A percentile compares a stretch with the other conserved stretches of the same genome.
phyloP scores from a whole-genome alignment of 495 filamentous ascomycete genomes.

The Neohortaea acidophila region DNA sequence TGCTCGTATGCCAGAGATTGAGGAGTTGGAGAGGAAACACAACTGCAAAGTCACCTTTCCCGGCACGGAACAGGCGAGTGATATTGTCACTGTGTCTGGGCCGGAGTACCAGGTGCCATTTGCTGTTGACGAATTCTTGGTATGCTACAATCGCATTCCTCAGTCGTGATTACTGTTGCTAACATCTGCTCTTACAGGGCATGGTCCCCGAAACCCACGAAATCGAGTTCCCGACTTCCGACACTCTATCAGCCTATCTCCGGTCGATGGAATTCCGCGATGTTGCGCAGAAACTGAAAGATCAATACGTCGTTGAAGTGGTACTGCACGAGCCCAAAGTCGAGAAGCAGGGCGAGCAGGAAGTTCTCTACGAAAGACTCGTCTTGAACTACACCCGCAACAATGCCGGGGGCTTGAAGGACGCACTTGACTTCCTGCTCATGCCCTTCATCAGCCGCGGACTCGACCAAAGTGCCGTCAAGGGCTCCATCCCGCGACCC shows the following conservation, averaged over 20 bases:
- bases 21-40: conserved; percentile 93
- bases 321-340: conserved; percentile 37
- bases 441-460: conserved; percentile 65
- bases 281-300: conserved; percentile 67
- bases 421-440: conserved; percentile 89
- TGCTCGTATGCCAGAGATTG: conserved; percentile 69
- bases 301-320: conserved; percentile 79
- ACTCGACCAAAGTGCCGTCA: conserved; percentile 72
- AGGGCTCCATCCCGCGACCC: conserved; percentile 83
- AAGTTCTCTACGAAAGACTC: conserved; percentile 33
- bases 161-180: conserved; percentile 13
- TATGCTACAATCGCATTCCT: conserved; percentile 27
- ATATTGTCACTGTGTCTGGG: conserved; percentile 85
- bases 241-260: conserved; percentile 61
- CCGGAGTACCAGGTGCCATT: conserved; percentile 95
- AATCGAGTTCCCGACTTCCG: conserved; percentile 60
- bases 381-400: conserved; percentile 79
- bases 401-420: conserved; percentile 87
- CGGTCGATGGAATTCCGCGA: conserved; percentile 65
- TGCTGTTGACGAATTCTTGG: conserved; percentile 85
- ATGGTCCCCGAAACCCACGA: conserved; percentile 96
- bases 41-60: conserved; percentile 97
- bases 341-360: conserved; percentile 21
- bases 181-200: conserved; percentile 37
- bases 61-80: conserved; percentile 91